A percentile compares a stretch with the other conserved stretches of the same genome.
These are phyloP conservation scores for Colletotrichum liaoningense DNA, from an alignment of 2,329 filamentous ascomycete genomes.

Conservation along the genomic window DNA sequence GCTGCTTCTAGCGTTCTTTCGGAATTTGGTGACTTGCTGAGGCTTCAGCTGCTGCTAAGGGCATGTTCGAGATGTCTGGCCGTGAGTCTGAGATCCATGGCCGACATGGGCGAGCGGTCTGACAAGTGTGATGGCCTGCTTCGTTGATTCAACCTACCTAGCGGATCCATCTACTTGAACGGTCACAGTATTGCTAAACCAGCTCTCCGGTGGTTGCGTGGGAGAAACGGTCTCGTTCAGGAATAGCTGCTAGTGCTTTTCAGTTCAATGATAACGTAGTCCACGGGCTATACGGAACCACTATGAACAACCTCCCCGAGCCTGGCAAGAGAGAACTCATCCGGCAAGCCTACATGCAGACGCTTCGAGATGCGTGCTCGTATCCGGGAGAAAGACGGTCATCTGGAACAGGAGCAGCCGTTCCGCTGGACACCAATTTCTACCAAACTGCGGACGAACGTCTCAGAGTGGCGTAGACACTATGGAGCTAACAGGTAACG, in stretches of 20 bases:
- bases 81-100: slow-evolving; percentile 37
- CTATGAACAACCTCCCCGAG: slow-evolving; percentile 49
- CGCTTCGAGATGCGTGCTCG: slow-evolving; percentile 44
- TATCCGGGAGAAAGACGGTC: too few relatives aligned
- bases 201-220: slow-evolving; percentile 44
- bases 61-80: slow-evolving; percentile 59
- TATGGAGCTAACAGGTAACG: too few relatives aligned
- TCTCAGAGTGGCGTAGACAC: too few relatives aligned
- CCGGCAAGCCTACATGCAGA: slow-evolving; percentile 59
- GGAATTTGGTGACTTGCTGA: slow-evolving; percentile 34
- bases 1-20: background rate
- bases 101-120: slow-evolving; percentile 49
- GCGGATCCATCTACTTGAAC: slow-evolving; percentile 42
- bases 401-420: too few relatives aligned
- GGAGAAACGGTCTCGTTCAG: slow-evolving; percentile 44
- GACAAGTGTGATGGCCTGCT: slow-evolving; percentile 52
- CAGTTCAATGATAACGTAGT: slow-evolving; percentile 61
- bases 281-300: slow-evolving; percentile 54
- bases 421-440: too few relatives aligned
- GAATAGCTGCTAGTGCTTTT: slow-evolving; percentile 50
- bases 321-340: slow-evolving; percentile 54
- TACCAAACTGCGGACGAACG: too few relatives aligned
- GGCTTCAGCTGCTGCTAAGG: slow-evolving; percentile 46
- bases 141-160: slow-evolving; percentile 67
- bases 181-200: slow-evolving; percentile 39